These are phyloP conservation scores for Neltuma alba DNA, from an alignment of 306 rosid genomes.

Conservation along the genomic window DNA sequence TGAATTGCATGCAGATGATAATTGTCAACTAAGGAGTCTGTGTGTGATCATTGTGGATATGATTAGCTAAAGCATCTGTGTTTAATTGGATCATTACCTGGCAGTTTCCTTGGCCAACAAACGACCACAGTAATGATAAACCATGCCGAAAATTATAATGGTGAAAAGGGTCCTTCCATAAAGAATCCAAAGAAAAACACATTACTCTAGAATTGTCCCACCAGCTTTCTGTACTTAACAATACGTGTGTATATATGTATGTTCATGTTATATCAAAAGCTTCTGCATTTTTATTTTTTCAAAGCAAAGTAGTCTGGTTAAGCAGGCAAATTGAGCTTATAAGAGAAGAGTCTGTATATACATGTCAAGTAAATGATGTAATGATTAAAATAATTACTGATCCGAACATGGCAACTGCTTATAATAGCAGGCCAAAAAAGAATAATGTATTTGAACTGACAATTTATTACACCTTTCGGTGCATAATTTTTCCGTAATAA, in stretches of 20 bases:
- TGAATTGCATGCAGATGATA: constrained; percentile 8
- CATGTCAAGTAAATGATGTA: not conserved
- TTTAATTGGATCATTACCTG: constrained; percentile 12
- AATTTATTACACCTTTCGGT: not conserved
- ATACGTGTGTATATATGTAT: too few relatives aligned
- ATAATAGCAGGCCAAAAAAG: not conserved
- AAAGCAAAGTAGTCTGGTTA: not conserved
- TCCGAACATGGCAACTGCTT: not conserved
- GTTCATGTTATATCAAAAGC: not conserved
- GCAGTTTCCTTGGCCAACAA: not conserved
- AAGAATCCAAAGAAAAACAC: constrained; percentile 4
- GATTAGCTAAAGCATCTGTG: not conserved
- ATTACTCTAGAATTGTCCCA: not conserved
- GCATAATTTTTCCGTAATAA: not conserved
- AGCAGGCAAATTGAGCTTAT: not conserved
- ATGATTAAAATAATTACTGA: not conserved
- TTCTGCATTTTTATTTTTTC: not conserved
- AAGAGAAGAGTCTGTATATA: not conserved
- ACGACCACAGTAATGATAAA: not conserved
- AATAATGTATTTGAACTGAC: not conserved
- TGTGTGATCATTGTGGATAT: not conserved
- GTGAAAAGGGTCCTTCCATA: not conserved
- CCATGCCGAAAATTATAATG: not conserved
- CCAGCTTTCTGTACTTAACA: not conserved
- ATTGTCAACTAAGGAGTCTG: not conserved